A percentile compares a stretch with the other conserved stretches of the same genome.
Evolutionary conservation across 169 alveolate genomes (phyloP).

Genomic region (Plasmodium vivax): DNA sequence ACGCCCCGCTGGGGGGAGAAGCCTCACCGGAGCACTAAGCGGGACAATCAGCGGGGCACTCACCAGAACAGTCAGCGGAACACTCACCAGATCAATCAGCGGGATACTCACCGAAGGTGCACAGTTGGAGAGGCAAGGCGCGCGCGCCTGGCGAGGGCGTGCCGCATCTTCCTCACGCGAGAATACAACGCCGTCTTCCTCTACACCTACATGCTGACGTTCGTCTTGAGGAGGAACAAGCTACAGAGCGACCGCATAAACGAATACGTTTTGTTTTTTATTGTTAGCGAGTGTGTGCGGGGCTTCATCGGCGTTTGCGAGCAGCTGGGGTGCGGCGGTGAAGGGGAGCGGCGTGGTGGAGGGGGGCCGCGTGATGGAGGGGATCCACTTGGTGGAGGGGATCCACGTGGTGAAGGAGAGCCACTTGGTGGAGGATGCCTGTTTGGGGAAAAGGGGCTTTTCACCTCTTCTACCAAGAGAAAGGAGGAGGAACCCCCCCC

Average conservation of each 20-base stretch:
- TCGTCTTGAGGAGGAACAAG: conserved; percentile 16
- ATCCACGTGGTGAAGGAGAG: no score
- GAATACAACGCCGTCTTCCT: conserved; percentile 38
- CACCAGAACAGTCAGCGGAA: no score
- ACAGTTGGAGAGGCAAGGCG: neutral
- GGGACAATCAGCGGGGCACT: no score
- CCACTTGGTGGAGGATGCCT: neutral
- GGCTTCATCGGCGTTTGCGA: conserved; percentile 6
- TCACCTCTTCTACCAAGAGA: neutral
- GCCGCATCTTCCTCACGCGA: conserved; percentile 7
- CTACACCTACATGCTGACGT: conserved; percentile 26
- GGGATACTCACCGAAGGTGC: no score
- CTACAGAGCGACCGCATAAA: neutral
- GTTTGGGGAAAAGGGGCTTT: neutral
- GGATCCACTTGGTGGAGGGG: no score
- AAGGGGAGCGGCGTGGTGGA: neutral
- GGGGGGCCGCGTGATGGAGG: no score
- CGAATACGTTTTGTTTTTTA: conserved; percentile 19
- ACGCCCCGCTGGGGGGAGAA: neutral
- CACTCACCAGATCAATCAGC: no score
- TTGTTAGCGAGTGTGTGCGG: conserved; percentile 28
- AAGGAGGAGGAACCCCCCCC: neutral
- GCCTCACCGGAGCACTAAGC: neutral
- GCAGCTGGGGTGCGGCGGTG: neutral
- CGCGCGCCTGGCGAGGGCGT: neutral